Conservation (phyloP, 768 basidiomycete genomes). For the Clavulina sp. region DNA sequence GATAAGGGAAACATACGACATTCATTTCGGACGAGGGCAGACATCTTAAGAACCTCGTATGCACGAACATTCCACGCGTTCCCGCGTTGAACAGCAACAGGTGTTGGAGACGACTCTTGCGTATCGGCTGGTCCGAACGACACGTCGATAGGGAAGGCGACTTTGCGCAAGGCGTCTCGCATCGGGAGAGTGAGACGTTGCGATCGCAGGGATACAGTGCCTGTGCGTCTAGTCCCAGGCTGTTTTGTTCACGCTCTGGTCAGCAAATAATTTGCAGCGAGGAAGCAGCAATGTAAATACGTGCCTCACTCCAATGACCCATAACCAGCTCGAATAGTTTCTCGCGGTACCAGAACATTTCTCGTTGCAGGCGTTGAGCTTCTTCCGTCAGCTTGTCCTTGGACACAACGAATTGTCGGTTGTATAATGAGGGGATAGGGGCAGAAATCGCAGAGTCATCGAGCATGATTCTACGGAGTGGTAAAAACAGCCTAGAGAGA, state of each 20-base stretch:
- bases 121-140: constrained; percentile 25
- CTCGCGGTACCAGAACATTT: constrained; percentile 94
- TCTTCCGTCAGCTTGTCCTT: constrained; percentile 42
- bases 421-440: constrained; percentile 70
- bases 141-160: constrained; percentile 43
- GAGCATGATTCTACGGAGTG: constrained; percentile 55
- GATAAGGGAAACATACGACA: constrained; percentile 33
- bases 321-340: constrained; percentile 52
- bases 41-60: constrained; percentile 48
- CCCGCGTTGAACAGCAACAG: constrained; percentile 14
- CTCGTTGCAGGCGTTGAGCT: constrained; percentile 48
- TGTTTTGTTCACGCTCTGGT: constrained; percentile 18
- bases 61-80: constrained; percentile 34
- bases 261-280: background rate
- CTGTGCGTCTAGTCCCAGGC: constrained; percentile 63
- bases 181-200: constrained; percentile 65
- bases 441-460: constrained; percentile 35
- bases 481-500: constrained; percentile 39
- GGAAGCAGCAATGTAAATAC: constrained; percentile 10
- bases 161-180: constrained; percentile 57
- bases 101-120: constrained; percentile 1
- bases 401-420: constrained; percentile 80
- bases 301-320: constrained; percentile 76
- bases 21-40: constrained; percentile 41
- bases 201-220: constrained; percentile 57